These are phyloP conservation scores for Groenewaldozyma tartarivorans DNA, from an alignment of 805 yeast species.

Conservation along the genomic window DNA sequence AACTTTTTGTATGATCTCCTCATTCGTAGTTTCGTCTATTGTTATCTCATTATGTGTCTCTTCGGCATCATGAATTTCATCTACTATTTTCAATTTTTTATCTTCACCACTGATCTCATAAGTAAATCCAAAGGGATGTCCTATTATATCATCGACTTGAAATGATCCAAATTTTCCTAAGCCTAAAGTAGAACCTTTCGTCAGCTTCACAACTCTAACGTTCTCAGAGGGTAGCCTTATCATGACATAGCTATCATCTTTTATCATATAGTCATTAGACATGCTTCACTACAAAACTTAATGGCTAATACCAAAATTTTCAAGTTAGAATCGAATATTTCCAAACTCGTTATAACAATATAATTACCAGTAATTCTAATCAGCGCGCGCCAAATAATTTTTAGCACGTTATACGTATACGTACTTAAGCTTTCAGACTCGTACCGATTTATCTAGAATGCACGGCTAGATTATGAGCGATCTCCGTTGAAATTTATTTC, in stretches of 20 bases:
- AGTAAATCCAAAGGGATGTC: conserved; percentile 78
- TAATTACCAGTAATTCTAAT: too few relatives aligned
- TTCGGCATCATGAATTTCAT: conserved; percentile 23
- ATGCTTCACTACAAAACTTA: not conserved
- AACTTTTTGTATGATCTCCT: conserved; percentile 37
- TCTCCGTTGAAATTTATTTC: too few relatives aligned
- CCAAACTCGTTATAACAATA: too few relatives aligned
- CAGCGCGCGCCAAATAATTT: too few relatives aligned
- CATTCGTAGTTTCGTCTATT: conserved; percentile 28
- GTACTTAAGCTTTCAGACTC: too few relatives aligned
- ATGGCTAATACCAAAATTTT: not conserved
- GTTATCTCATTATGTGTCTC: conserved; percentile 16
- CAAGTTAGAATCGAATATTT: too few relatives aligned
- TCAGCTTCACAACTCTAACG: conserved; percentile 59
- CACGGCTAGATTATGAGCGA: too few relatives aligned
- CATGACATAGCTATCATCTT: conserved; percentile 46
- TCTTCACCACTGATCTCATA: conserved; percentile 74
- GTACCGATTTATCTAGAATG: too few relatives aligned
- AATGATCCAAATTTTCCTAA: conserved; percentile 92
- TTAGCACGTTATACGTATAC: too few relatives aligned
- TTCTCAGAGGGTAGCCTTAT: conserved; percentile 77
- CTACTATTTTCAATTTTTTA: conserved; percentile 22
- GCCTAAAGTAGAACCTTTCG: conserved; percentile 48
- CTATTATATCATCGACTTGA: conserved; percentile 61
- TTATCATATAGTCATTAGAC: conserved; percentile 26